Conservation (phyloP, 768 basidiomycete genomes). For the Candolleomyces efflorescens region DNA sequence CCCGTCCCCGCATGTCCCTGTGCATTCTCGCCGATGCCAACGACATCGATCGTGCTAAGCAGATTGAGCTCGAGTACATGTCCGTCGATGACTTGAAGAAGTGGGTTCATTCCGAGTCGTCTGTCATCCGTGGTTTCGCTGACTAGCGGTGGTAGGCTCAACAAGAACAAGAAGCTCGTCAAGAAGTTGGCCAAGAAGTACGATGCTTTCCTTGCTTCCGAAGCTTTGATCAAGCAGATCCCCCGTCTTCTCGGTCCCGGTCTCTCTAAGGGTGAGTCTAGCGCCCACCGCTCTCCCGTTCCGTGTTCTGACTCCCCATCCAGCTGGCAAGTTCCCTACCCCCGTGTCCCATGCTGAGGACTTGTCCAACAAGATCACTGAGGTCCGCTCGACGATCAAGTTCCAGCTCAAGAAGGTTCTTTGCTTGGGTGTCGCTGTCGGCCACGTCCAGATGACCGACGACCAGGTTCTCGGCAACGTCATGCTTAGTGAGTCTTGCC, state of each 20-base stretch:
- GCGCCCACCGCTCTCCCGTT: neutral
- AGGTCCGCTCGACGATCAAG: constrained; percentile 99
- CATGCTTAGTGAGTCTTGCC: constrained; percentile 76
- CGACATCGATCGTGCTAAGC: constrained; percentile 98
- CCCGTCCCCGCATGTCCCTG: constrained; percentile 98
- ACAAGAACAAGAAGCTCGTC: constrained; percentile 99
- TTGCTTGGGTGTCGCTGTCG: constrained; percentile 98
- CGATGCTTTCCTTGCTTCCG: constrained; percentile 97
- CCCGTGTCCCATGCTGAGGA: constrained; percentile 93
- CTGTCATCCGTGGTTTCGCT: neutral
- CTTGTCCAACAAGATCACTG: constrained; percentile 81
- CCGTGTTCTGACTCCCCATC: neutral
- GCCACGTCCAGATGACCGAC: constrained; percentile 95
- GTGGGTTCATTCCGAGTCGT: constrained; percentile 37
- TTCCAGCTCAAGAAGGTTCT: constrained; percentile 99
- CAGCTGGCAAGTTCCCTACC: constrained; percentile 98
- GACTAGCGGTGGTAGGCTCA: constrained; percentile 55
- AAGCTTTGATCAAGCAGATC: constrained; percentile 98
- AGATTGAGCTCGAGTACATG: constrained; percentile 98
- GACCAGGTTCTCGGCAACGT: constrained; percentile 97
- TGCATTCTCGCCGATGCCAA: constrained; percentile 99
- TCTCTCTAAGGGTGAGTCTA: constrained; percentile 87
- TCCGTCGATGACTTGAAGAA: constrained; percentile 99
- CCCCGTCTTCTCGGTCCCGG: constrained; percentile 99
- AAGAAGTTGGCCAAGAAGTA: constrained; percentile 99